phyloP scores from a whole-genome alignment of 495 filamentous ascomycete genomes.

The Penicillium steckii region DNA sequence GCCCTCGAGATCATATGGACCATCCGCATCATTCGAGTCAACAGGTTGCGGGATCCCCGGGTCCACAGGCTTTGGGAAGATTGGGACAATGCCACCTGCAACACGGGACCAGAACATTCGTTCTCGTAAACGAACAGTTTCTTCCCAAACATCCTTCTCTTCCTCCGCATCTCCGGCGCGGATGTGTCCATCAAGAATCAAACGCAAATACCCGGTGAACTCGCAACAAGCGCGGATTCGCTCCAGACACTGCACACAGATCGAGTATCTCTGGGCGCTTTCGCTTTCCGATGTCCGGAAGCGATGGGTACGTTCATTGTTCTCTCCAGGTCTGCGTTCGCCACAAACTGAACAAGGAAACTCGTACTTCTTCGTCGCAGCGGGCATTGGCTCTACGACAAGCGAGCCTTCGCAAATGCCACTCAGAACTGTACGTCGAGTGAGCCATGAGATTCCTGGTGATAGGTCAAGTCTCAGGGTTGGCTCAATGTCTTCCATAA shows the following conservation, averaged over 20 bases:
- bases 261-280: slow-evolving; percentile 80
- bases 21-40: background rate
- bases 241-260: slow-evolving; percentile 82
- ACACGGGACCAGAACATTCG: slow-evolving; percentile 95
- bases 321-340: slow-evolving; percentile 67
- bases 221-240: slow-evolving; percentile 88
- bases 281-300: slow-evolving; percentile 86
- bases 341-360: slow-evolving; percentile 88
- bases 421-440: slow-evolving; percentile 75
- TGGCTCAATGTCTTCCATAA: slow-evolving; percentile 91
- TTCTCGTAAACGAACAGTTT: slow-evolving; percentile 82
- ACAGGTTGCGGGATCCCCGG: background rate
- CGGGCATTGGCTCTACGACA: slow-evolving; percentile 81
- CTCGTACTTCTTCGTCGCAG: slow-evolving; percentile 54
- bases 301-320: slow-evolving; percentile 76
- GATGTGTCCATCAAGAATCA: slow-evolving; percentile 88
- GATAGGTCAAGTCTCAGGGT: slow-evolving; percentile 85
- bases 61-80: slow-evolving; percentile 30
- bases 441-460: slow-evolving; percentile 90
- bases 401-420: slow-evolving; percentile 84
- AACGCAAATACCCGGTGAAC: slow-evolving; percentile 84
- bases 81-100: slow-evolving; percentile 82
- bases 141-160: slow-evolving; percentile 86
- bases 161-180: slow-evolving; percentile 71
- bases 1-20: background rate